Evolutionary conservation across 2,329 filamentous ascomycete species (phyloP).

Genomic region (Penicillium thymicola): DNA sequence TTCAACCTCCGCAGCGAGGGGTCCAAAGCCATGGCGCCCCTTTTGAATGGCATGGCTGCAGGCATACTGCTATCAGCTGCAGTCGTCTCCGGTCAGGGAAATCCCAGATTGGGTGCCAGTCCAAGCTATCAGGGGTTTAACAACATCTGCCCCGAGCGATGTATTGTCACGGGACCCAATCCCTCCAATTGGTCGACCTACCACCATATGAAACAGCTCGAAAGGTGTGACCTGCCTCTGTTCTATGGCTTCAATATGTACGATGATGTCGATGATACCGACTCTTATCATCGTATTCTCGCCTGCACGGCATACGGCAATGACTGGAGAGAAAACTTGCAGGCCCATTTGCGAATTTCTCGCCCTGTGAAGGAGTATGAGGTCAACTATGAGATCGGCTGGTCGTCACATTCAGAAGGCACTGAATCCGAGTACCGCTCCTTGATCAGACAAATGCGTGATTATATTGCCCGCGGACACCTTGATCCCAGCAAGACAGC

Average conservation of each 20-base stretch:
- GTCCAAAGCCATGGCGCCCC: neutral
- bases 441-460: conserved; percentile 28
- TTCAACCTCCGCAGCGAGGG: neutral
- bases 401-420: conserved; percentile 22
- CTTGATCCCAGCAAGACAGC: conserved; percentile 15
- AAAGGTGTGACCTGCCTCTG: conserved; percentile 29
- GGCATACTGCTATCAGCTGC: neutral
- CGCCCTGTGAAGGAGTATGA: neutral
- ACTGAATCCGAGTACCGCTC: conserved; percentile 21
- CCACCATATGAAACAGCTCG: conserved; percentile 23
- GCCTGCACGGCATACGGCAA: conserved; percentile 31
- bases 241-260: conserved; percentile 38
- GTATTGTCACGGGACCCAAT: conserved; percentile 15
- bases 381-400: conserved; percentile 20
- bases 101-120: conserved; percentile 1
- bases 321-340: neutral
- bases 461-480: conserved; percentile 28
- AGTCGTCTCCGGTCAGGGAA: neutral
- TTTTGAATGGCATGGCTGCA: neutral
- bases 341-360: neutral
- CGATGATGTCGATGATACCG: conserved; percentile 32
- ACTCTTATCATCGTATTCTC: conserved; percentile 29
- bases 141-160: conserved; percentile 19
- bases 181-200: conserved; percentile 22
- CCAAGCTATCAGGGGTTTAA: conserved; percentile 12